phyloP scores from a whole-genome alignment of 768 basidiomycete genomes.

The Coprinellus aureogranulatus region DNA sequence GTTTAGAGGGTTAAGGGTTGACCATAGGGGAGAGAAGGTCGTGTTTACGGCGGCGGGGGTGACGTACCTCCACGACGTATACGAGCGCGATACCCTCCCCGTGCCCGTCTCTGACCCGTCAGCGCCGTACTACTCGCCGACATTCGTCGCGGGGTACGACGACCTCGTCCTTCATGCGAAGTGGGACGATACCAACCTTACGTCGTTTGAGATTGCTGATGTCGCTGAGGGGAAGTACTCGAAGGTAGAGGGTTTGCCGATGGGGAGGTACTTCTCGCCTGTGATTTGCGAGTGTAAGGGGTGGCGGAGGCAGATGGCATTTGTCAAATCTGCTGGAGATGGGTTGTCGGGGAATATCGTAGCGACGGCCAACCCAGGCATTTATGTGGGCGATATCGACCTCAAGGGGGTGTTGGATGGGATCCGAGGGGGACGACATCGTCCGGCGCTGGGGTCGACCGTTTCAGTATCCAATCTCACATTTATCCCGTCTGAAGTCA shows the following conservation, averaged over 20 bases:
- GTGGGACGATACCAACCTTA: slow-evolving; percentile 65
- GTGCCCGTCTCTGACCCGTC: slow-evolving; percentile 49
- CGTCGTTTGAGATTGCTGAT: slow-evolving; percentile 64
- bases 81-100: slow-evolving; percentile 27
- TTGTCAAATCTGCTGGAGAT: slow-evolving; percentile 62
- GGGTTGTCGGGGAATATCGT: slow-evolving; percentile 60
- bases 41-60: slow-evolving; percentile 70
- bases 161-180: slow-evolving; percentile 61
- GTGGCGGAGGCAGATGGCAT: slow-evolving; percentile 49
- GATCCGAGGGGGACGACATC: neutral
- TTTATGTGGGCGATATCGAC: slow-evolving; percentile 60
- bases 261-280: slow-evolving; percentile 66
- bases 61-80: slow-evolving; percentile 48
- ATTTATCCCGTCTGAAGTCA: slow-evolving; percentile 52
- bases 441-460: slow-evolving; percentile 14
- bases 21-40: slow-evolving; percentile 50
- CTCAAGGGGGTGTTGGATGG: neutral
- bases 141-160: slow-evolving; percentile 52
- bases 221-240: slow-evolving; percentile 40
- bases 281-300: slow-evolving; percentile 48
- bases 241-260: slow-evolving; percentile 55
- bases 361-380: slow-evolving; percentile 60
- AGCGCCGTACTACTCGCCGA: slow-evolving; percentile 64
- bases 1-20: slow-evolving; percentile 58
- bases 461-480: slow-evolving; percentile 46